Base-by-base conservation (phyloP, 83 land plant genomes). In the Larix sibirica region DNA sequence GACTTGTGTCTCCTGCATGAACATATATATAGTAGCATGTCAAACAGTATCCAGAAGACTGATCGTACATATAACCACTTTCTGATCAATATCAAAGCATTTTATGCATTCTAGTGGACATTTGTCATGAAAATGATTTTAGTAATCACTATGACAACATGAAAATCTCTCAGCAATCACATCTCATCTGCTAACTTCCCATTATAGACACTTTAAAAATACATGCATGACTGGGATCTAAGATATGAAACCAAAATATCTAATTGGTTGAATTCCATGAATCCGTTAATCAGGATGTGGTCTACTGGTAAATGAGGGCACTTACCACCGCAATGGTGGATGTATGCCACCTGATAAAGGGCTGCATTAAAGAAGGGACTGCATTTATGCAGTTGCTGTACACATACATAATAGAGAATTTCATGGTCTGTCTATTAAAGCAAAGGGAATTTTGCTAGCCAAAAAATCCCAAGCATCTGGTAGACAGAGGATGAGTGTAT, bases 31-130 rank as follows among this genome's bases (percentile, higher is more conserved):
- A 16, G 58, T 23, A 16, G 58, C 26, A 47, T 75, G 60, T 75
- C 28, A 47, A 23, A 71, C 76, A 71, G n/a, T n/a, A 71, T 12
- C 76, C 54, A 44, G 59, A 75, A 75, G 78, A 50, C 60, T 10
- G 24, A 75, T 47, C 4, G 18, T 75, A 21, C 59, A 0, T 4
- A 47, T 5, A 12, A n/a, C 59, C 8, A 42, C 76, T 71, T 71
- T 4, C 54, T 47, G 42, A 71, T 71, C 76, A 44, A 75, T 75
- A 14, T 23, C 50, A 26, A 75, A 73, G 26, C 21, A 75, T n/a
- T 44, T 75, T 47, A 50, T 47, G 33, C 20, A 75, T 75, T 50
- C n/a, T 12, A 47, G 13, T 21, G 12, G 4, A 10, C 3, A 47
- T 75, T 33, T 21, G 14, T 75, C 4, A 2, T 50, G 13, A 44